Percentiles rank a stretch among this genome's conserved stretches.
Evolutionary conservation across 805 yeast species (phyloP).

Genomic region (Candida tibetensis): DNA sequence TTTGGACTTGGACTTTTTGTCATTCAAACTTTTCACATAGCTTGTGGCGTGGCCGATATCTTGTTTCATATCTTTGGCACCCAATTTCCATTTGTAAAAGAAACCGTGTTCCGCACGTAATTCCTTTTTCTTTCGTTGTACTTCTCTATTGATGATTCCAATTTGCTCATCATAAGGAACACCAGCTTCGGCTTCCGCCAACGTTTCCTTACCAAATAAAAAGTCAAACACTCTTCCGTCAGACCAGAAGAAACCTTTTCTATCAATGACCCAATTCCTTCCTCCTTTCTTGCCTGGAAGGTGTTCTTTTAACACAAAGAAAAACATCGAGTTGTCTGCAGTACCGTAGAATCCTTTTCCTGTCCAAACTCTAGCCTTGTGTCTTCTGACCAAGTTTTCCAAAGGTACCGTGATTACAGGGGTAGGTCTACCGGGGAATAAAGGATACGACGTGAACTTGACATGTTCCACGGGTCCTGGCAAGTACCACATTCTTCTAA

Average conservation of each 20-base stretch:
- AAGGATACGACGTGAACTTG: slow-evolving; percentile 70
- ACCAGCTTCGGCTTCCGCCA: slow-evolving; percentile 75
- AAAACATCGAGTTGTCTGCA: slow-evolving; percentile 67
- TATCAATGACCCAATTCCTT: slow-evolving; percentile 74
- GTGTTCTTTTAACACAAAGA: slow-evolving; percentile 66
- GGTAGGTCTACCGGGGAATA: slow-evolving; percentile 71
- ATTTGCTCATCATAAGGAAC: slow-evolving; percentile 58
- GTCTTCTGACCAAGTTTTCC: slow-evolving; percentile 50
- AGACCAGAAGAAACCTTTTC: slow-evolving; percentile 91
- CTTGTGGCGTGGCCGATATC: slow-evolving; percentile 25
- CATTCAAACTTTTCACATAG: slow-evolving; percentile 16
- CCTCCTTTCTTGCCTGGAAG: slow-evolving; percentile 31
- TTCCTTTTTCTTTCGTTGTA: slow-evolving; percentile 47
- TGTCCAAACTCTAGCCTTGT: slow-evolving; percentile 70
- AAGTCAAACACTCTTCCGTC: slow-evolving; percentile 84
- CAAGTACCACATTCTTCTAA: slow-evolving; percentile 74
- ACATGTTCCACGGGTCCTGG: slow-evolving; percentile 60
- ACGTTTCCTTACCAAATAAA: slow-evolving; percentile 73
- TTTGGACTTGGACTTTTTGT: slow-evolving; percentile 1
- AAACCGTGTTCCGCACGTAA: slow-evolving; percentile 55
- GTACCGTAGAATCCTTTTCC: slow-evolving; percentile 90
- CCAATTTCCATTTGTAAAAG: slow-evolving; percentile 55
- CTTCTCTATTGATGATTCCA: slow-evolving; percentile 46
- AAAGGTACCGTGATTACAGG: slow-evolving; percentile 72
- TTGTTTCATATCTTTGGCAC: slow-evolving; percentile 28